Evolutionary conservation across 768 basidiomycete genomes (phyloP), one percentile per base, ranked within the genome.

Genomic region (Leucogyrophana mollusca): DNA sequence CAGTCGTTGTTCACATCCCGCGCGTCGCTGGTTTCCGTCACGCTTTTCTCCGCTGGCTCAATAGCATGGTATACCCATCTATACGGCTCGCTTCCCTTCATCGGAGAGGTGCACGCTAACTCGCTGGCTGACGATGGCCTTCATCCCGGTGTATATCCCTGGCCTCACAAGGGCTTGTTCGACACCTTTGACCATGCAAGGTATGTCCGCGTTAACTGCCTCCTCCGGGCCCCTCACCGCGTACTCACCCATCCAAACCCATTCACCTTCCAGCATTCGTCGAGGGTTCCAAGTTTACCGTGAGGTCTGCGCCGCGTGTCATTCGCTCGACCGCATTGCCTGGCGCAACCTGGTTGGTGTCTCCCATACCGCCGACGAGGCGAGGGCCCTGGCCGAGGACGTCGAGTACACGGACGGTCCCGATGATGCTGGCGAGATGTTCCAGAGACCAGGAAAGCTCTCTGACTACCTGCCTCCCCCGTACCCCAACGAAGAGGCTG

Each of bases 341-440:
- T 99, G 96, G 96, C 91, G 96, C 65, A 99, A 98, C 74, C 76
- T 99, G 48, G 96, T 99, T 55, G 96, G 94, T 61, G 93, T 97
- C 45, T 96, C 94, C 22, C 96, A 99, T 73, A 91, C 88, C 56
- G 95, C 76, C 34, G 89, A 93, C 54, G 94, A 99, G 72, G 77
- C 77, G 44, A 88, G 90, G 67, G 74, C 76, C 2, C 82, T 98
- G 87, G 96, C 96, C 9, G 96, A 96, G 72, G 95, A 97, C 61
- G 76, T 94, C 47, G 96, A 99, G 69, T 99, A 98, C 70, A 79
- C 82, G 60, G 96, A 99, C 62, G 96, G 96, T 27, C 96, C 96
- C 40, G 82, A 97, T 65, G 85, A 85, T 54, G 74, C 88, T 55
- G 96, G 96, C 56, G 93, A 97, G 72, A 98, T 96, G 94, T 99